Evolutionary conservation across 2,329 filamentous ascomycete species (phyloP).

Genomic region (Sclerotinia subarctica): DNA sequence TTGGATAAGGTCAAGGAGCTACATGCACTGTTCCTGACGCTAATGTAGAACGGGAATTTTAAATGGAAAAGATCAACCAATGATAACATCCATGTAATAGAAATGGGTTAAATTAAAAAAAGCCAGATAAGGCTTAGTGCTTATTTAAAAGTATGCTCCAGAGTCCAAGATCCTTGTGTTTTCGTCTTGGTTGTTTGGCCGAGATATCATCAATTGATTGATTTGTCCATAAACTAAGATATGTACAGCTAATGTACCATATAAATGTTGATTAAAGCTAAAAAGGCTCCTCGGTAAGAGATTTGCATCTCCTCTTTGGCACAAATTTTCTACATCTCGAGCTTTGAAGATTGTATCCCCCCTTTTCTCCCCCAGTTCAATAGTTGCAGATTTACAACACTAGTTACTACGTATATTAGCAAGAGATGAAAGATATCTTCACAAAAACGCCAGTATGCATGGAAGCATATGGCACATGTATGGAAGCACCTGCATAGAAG

Average conservation of each 20-base stretch:
- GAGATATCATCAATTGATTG: slow-evolving; percentile 1
- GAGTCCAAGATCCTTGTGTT: slow-evolving; percentile 3
- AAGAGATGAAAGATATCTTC: background rate
- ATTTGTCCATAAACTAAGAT: background rate
- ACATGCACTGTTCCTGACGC: slow-evolving; percentile 25
- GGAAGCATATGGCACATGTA: background rate
- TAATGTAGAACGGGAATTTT: slow-evolving; percentile 22
- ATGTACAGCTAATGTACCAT: background rate
- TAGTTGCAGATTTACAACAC: background rate
- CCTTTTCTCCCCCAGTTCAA: background rate
- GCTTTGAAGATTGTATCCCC: background rate
- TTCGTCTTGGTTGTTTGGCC: background rate
- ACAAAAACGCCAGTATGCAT: background rate
- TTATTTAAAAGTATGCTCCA: background rate
- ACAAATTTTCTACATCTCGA: background rate
- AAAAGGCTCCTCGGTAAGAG: slow-evolving; percentile 2
- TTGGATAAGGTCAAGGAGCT: slow-evolving; percentile 1
- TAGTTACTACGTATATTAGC: background rate
- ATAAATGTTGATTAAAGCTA: background rate
- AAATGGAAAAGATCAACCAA: slow-evolving; percentile 16
- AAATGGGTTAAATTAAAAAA: slow-evolving; percentile 16
- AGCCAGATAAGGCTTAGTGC: slow-evolving; percentile 9
- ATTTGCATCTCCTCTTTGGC: background rate
- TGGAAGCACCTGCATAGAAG: background rate
- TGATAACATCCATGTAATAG: background rate